Evolutionary conservation across 2,329 filamentous ascomycete genomes (phyloP), one percentile per base, ranked within the genome.

Genomic region (Fusarium sublunatum): DNA sequence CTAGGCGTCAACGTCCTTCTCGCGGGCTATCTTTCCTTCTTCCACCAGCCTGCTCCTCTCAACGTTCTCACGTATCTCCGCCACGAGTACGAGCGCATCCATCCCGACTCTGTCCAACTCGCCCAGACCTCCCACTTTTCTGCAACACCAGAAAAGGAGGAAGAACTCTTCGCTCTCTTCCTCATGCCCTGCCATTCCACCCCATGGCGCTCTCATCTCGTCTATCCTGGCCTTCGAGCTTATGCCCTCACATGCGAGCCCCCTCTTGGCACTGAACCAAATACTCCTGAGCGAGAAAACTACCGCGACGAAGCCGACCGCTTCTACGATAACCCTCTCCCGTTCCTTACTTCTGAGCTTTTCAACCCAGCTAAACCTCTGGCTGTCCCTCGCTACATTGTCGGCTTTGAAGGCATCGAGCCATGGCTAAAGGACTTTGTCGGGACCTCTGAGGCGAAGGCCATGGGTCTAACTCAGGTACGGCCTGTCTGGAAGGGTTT

Each of bases 101-200:
- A 87, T 65, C 79, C 83, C 1, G 34, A 65, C 26, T 59, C 69
- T 36, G 64, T 68, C 7, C 57, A 51, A 4, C 47, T 68, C 25
- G 65, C 69, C 22, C 70, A 70, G 40, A 36, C 31, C 13, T 45
- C 61, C 10, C 63, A 44, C 31, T 69, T 61, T 34, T 54, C 60
- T 25, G 72, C 80, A 47, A 68, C 56, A 52, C 69, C 50, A 61
- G 71, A 48, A 64, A 68, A 65, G 1, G 68, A 68, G 10, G 66
- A 72, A 7, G 83, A 85, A 56, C 81, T 87, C 10, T 89, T 88
- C 69, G 86, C 89, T 31, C 89, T 90, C 19, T 97, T 98, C 78
- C 83, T 99, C 24, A 96, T 93, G 84, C 95, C 95, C 9, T 99
- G 95, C 78, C 95, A 99, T 81, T 91, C 91, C 65, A 98, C 94